These are phyloP conservation scores for Pestalotiopsis sp. DNA, from an alignment of 2,329 filamentous ascomycete genomes.

Conservation along the genomic window DNA sequence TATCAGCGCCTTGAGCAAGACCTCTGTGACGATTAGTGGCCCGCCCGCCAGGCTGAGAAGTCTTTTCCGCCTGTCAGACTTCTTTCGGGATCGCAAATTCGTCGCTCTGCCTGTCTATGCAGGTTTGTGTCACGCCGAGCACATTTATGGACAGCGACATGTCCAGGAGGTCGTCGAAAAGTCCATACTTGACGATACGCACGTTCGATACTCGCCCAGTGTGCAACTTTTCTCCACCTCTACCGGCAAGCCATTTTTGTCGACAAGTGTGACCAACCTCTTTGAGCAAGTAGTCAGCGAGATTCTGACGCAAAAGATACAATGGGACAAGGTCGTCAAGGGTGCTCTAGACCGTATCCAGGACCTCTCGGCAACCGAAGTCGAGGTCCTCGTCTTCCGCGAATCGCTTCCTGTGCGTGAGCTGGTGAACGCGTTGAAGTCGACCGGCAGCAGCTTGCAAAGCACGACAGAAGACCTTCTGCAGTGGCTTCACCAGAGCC, in stretches of 20 bases:
- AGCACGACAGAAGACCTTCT: conserved; percentile 20
- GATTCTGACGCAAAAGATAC: conserved; percentile 31
- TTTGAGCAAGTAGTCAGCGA: conserved; percentile 19
- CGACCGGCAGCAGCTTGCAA: neutral
- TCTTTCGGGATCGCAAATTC: conserved; percentile 32
- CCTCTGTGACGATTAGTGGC: conserved; percentile 40
- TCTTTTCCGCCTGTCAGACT: conserved; percentile 29
- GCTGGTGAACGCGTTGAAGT: conserved; percentile 25
- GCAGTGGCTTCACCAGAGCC: conserved; percentile 21
- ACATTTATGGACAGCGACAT: conserved; percentile 38
- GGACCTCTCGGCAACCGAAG: conserved; percentile 17
- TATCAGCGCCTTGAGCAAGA: conserved; percentile 36
- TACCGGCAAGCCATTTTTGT: conserved; percentile 29
- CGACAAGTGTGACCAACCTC: conserved; percentile 19
- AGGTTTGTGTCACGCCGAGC: conserved; percentile 41
- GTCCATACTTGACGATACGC: neutral
- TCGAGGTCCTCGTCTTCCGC: conserved; percentile 28
- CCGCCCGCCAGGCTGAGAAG: conserved; percentile 35
- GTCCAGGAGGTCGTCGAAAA: conserved; percentile 26
- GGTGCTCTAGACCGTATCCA: conserved; percentile 23
- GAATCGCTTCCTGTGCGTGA: conserved; percentile 29
- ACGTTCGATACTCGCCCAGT: conserved; percentile 10
- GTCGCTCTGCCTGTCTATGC: conserved; percentile 38
- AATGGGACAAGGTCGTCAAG: conserved; percentile 31
- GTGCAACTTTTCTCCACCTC: conserved; percentile 34